Percentiles rank a stretch among this genome's conserved stretches.
Conservation (phyloP, 1,284 basidiomycete species). For the Cerioporus squamosus region DNA sequence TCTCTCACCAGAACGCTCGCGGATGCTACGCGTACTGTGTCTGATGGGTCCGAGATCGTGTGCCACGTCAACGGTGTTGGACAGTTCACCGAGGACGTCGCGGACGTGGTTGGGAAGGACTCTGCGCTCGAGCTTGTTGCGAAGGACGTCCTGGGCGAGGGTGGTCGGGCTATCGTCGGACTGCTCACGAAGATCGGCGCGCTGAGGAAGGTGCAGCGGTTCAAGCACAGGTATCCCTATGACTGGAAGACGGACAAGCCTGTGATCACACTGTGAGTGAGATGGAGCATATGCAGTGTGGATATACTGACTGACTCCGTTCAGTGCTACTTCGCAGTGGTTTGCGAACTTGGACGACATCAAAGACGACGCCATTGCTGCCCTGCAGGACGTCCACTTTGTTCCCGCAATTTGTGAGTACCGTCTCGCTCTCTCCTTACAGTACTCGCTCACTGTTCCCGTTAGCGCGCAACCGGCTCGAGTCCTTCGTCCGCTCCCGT, state of each 20-base stretch:
- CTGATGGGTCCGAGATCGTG: slow-evolving; percentile 40
- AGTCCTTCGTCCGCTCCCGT: slow-evolving; percentile 84
- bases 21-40: background rate
- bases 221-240: slow-evolving; percentile 93
- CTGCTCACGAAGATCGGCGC: slow-evolving; percentile 64
- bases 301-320: background rate
- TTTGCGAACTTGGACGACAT: slow-evolving; percentile 91
- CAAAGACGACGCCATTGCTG: slow-evolving; percentile 76
- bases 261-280: slow-evolving; percentile 82
- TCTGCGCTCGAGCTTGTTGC: slow-evolving; percentile 60
- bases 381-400: slow-evolving; percentile 79
- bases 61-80: slow-evolving; percentile 90
- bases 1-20: slow-evolving; percentile 25
- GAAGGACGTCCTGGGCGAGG: slow-evolving; percentile 74
- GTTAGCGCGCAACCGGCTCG: slow-evolving; percentile 82
- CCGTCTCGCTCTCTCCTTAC: slow-evolving; percentile 4
- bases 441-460: background rate
- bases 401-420: slow-evolving; percentile 76
- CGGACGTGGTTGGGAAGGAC: slow-evolving; percentile 54
- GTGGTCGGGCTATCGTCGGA: slow-evolving; percentile 68
- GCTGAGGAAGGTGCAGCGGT: slow-evolving; percentile 71
- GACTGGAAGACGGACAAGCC: slow-evolving; percentile 98
- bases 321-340: slow-evolving; percentile 97
- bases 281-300: background rate
- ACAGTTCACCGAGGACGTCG: slow-evolving; percentile 64